phyloP scores from a whole-genome alignment of 192 early-diverging fungal genomes.

The Coemansia umbellata region DNA sequence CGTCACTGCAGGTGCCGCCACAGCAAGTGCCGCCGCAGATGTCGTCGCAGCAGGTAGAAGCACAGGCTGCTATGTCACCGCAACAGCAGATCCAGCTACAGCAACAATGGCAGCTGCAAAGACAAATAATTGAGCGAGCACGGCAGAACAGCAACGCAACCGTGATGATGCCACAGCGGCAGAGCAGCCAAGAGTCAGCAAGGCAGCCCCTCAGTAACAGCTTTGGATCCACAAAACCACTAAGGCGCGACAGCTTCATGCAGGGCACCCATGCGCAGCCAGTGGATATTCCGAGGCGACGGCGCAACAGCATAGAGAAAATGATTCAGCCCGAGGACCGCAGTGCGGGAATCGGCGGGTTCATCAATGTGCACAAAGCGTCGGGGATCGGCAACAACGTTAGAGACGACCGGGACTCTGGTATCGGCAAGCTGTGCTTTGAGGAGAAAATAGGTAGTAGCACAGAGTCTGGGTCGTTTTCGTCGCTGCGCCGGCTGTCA shows the following conservation, averaged over 20 bases:
- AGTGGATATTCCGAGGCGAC: conserved; percentile 10
- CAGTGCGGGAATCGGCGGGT: conserved; percentile 17
- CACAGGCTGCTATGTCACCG: too few relatives aligned
- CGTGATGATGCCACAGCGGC: too few relatives aligned
- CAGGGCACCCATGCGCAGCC: background rate
- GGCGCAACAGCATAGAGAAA: background rate
- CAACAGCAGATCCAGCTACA: background rate
- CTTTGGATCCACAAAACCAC: background rate
- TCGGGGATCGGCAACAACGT: conserved; percentile 30
- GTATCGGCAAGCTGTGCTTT: conserved; percentile 26
- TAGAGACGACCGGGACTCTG: conserved; percentile 13
- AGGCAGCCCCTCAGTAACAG: too few relatives aligned
- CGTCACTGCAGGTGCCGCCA: too few relatives aligned
- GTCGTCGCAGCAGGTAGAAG: too few relatives aligned
- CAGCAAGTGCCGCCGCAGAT: too few relatives aligned
- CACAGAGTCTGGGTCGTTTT: background rate
- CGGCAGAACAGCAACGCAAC: too few relatives aligned
- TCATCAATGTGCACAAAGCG: background rate
- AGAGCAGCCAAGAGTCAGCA: too few relatives aligned
- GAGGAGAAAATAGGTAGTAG: background rate
- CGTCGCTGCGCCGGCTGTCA: conserved; percentile 6
- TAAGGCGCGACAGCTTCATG: background rate
- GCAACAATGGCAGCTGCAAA: background rate
- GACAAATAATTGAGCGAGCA: too few relatives aligned
- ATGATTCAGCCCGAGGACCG: background rate